phyloP scores from a whole-genome alignment of 2,329 filamentous ascomycete species.

The Pyrenochaeta sp. region DNA sequence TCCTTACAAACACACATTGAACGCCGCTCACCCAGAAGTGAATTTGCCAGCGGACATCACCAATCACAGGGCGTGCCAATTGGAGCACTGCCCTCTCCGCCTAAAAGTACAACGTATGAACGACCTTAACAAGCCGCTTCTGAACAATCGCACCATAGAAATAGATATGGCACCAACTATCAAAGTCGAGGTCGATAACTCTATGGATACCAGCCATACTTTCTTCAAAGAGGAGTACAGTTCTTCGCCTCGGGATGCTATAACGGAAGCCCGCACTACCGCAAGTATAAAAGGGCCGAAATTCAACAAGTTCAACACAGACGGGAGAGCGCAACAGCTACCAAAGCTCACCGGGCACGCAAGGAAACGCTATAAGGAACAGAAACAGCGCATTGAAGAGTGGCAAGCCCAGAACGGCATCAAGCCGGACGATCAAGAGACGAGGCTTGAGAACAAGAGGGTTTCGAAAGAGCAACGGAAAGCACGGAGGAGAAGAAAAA shows the following conservation, averaged over 20 bases:
- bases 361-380: constrained; percentile 4
- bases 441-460: neutral
- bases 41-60: constrained; percentile 14
- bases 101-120: neutral
- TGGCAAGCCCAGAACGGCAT: constrained; percentile 3
- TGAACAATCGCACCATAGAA: neutral
- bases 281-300: neutral
- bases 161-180: neutral
- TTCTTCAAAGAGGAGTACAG: neutral
- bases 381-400: constrained; percentile 2
- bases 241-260: constrained; percentile 1
- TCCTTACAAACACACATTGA: constrained; percentile 18
- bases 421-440: neutral
- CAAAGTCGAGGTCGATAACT: neutral
- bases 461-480: neutral
- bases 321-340: neutral
- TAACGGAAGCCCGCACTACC: neutral
- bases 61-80: neutral
- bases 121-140: neutral
- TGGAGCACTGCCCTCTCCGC: constrained; percentile 23
- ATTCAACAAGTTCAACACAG: neutral
- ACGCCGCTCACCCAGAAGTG: constrained; percentile 11
- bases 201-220: neutral
- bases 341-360: constrained; percentile 1
- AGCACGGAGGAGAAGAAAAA: neutral